Percentiles rank a stretch among this genome's conserved stretches.
Evolutionary conservation across 2,329 filamentous ascomycete species (phyloP).

Genomic region (Biscogniauxia mediterranea): DNA sequence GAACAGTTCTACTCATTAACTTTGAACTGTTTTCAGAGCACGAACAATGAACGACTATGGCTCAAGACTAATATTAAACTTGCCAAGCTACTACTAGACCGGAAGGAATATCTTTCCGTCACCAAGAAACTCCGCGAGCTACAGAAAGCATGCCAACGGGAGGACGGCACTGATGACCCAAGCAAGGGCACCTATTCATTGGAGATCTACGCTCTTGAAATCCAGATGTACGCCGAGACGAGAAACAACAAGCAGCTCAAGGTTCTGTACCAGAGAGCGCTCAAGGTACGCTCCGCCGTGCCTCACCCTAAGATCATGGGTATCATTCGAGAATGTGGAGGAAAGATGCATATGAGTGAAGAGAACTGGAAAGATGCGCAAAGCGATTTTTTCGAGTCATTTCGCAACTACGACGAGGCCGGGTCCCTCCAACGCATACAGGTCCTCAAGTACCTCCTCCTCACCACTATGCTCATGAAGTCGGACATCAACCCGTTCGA

Average conservation of each 20-base stretch:
- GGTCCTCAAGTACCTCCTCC: constrained; percentile 92
- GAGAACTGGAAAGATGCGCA: constrained; percentile 99
- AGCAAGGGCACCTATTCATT: constrained; percentile 95
- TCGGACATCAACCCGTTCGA: constrained; percentile 99
- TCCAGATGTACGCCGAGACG: constrained; percentile 97
- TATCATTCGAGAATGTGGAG: constrained; percentile 96
- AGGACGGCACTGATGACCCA: constrained; percentile 85
- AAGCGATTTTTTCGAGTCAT: constrained; percentile 97
- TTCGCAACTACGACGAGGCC: constrained; percentile 98
- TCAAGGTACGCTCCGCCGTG: constrained; percentile 93
- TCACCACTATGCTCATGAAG: constrained; percentile 98
- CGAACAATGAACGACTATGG: constrained; percentile 96
- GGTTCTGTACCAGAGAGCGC: constrained; percentile 83
- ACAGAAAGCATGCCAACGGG: constrained; percentile 81
- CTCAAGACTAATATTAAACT: constrained; percentile 98
- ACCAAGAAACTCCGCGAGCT: constrained; percentile 83
- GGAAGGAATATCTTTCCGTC: constrained; percentile 80
- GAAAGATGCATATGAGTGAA: constrained; percentile 99
- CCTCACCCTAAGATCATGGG: constrained; percentile 99
- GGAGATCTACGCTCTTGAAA: constrained; percentile 94
- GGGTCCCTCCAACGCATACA: constrained; percentile 95
- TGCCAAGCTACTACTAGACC: constrained; percentile 84
- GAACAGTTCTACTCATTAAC: constrained; percentile 94
- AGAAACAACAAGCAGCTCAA: constrained; percentile 98
- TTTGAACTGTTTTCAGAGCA: constrained; percentile 90